A percentile compares a stretch with the other conserved stretches of the same genome.
Evolutionary conservation across 441 rosid genomes (phyloP).

Genomic region (Raphanus hybrid): DNA sequence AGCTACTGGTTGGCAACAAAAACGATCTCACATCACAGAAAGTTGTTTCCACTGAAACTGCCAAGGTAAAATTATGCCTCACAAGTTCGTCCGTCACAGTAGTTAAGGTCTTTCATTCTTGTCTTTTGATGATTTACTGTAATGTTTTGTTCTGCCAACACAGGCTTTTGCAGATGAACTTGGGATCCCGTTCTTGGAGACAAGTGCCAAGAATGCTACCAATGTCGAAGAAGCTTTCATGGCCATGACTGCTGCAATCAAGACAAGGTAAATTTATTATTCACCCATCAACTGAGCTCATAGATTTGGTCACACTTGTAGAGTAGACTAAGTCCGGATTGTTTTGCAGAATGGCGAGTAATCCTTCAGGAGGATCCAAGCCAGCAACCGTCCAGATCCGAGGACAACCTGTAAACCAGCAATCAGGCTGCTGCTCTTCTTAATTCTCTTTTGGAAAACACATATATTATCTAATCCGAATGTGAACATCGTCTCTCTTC

Average conservation of each 20-base stretch:
- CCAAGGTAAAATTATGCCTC: constrained; percentile 50
- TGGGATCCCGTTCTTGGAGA: constrained; percentile 80
- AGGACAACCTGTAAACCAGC: constrained; percentile 86
- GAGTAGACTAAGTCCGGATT: background rate
- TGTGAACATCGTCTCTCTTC: constrained; percentile 21
- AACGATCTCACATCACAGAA: constrained; percentile 70
- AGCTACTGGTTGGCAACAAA: constrained; percentile 82
- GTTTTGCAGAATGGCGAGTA: constrained; percentile 75
- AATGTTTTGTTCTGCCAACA: constrained; percentile 11
- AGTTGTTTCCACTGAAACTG: constrained; percentile 79
- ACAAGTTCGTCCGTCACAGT: background rate
- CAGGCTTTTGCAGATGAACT: constrained; percentile 86
- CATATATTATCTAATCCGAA: constrained; percentile 29
- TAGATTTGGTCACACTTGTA: background rate
- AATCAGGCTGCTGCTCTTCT: constrained; percentile 86
- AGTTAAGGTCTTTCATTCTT: constrained; percentile 2
- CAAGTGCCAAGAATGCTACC: constrained; percentile 73
- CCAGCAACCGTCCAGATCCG: constrained; percentile 82
- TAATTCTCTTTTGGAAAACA: constrained; percentile 37
- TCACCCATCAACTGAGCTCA: background rate
- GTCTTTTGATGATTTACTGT: background rate
- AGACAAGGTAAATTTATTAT: constrained; percentile 55
- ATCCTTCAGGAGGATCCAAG: constrained; percentile 74
- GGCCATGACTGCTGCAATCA: constrained; percentile 81
- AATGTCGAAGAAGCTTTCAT: constrained; percentile 84